Conservation (phyloP, 2,329 filamentous ascomycete genomes). For the Hymenoscyphus infarciens region DNA sequence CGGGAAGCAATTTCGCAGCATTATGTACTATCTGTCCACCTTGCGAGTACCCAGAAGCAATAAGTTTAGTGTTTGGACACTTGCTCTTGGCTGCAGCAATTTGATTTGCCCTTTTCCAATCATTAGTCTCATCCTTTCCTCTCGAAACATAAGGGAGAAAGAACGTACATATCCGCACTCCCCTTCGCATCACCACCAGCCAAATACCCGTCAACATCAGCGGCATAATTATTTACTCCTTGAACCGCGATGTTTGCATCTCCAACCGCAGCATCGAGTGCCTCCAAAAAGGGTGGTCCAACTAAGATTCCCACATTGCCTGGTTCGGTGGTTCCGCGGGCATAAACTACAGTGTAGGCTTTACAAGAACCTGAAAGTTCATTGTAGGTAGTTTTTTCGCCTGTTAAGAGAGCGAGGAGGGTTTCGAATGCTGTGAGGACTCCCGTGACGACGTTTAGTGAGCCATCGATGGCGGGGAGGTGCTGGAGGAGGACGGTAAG, state of each 20-base stretch:
- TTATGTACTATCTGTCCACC: constrained; percentile 45
- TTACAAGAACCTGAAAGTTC: constrained; percentile 25
- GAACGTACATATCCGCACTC: constrained; percentile 25
- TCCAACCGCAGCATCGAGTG: constrained; percentile 25
- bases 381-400: constrained; percentile 30
- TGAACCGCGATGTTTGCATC: constrained; percentile 26
- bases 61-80: constrained; percentile 39
- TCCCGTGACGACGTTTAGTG: constrained; percentile 18
- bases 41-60: constrained; percentile 42
- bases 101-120: constrained; percentile 27
- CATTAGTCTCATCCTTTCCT: too few species aligned
- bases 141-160: too few species aligned
- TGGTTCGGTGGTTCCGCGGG: constrained; percentile 45
- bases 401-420: constrained; percentile 22
- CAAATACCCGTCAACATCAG: constrained; percentile 32
- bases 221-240: constrained; percentile 33
- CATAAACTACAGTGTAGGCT: constrained; percentile 44
- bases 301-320: constrained; percentile 43
- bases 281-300: constrained; percentile 34
- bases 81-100: constrained; percentile 34
- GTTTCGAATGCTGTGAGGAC: constrained; percentile 27
- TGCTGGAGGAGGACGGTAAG: constrained; percentile 26
- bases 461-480: constrained; percentile 26
- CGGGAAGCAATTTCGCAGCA: constrained; percentile 35
- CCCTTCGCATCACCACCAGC: constrained; percentile 28